Base-by-base conservation (phyloP, 106 monocot genomes). In the Phalaenopsis aphrodite region DNA sequence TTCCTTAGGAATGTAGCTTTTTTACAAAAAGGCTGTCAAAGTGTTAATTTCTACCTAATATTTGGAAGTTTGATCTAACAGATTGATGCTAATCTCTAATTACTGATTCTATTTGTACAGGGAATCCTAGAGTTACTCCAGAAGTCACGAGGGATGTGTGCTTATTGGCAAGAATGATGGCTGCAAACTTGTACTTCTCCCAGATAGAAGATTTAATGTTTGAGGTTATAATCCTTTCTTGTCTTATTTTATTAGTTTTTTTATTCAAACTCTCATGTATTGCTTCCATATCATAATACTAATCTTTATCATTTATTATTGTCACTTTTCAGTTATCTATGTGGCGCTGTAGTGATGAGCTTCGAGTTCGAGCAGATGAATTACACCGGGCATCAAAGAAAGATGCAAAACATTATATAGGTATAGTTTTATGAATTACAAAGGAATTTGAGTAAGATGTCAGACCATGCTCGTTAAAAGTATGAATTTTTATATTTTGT, bases 161-260 rank as follows among this genome's bases (percentile, higher is more conserved):
- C 81, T 90, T 99, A 84, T 86, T 99, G 89, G 95, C 99, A 41
- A 89, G 93, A 82, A 89, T 99, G 93, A 99, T 93, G 93, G 99
- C 99, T 78, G 91, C 99, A 81, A 99, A 89, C 61, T 78, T 99
- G 87, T 99, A 99, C 81, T 95, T 87, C 82, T 89, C 99, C 37
- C 93, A 93, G 83, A 99, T 99, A 74, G 99, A 99, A 83, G 99
- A 99, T 82, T 80, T 99, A 24, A 99, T 95, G 99, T 99, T 99
- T 82, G 95, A 99, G 99, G 94, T 95, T 84, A 24, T 65, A 36
- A 23, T 1, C 21, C 48, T 49, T 76, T 49, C 18, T 46, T 17
- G 15, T 23, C 71, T 8, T 74, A 45, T 42, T 74, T 74, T 7
- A 42, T 45, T 19, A 43, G 6, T 12, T 42, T 74, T 18, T 74